Conservation (phyloP, 345 rosid species). For the Pugionium dolabratum region DNA sequence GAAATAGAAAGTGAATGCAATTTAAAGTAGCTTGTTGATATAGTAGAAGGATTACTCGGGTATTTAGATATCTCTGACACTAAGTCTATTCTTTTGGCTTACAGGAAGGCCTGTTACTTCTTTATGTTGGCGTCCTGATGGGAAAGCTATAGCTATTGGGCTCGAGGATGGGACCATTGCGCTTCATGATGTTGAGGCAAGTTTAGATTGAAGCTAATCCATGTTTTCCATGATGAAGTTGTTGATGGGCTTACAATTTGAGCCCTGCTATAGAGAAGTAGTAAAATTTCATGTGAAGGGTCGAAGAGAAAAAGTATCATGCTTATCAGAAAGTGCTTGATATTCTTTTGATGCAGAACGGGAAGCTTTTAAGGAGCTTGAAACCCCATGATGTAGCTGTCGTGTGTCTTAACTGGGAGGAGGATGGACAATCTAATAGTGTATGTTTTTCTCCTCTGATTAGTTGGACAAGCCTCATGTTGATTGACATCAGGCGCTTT, state of each 20-base stretch:
- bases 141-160: conserved; percentile 83
- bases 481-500: background rate
- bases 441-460: conserved; percentile 43
- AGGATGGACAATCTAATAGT: conserved; percentile 53
- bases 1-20: conserved; percentile 9
- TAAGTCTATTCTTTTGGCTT: conserved; percentile 18
- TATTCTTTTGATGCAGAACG: conserved; percentile 51
- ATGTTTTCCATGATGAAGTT: conserved; percentile 8
- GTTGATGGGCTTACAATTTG: background rate
- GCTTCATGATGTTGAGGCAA: conserved; percentile 83
- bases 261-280: background rate
- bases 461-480: background rate
- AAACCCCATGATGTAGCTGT: conserved; percentile 76
- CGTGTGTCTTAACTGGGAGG: conserved; percentile 85
- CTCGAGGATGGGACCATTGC: conserved; percentile 83
- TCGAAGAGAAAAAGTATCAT: background rate
- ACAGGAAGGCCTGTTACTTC: conserved; percentile 66
- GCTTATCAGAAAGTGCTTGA: conserved; percentile 5
- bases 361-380: conserved; percentile 72
- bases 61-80: background rate
- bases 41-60: conserved; percentile 5
- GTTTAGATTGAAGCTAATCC: conserved; percentile 18
- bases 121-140: conserved; percentile 90
- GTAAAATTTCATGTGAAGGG: no score
- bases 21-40: conserved; percentile 1